Base-by-base conservation (phyloP, 2,329 filamentous ascomycete species). In the Trichoderma guizhouense region DNA sequence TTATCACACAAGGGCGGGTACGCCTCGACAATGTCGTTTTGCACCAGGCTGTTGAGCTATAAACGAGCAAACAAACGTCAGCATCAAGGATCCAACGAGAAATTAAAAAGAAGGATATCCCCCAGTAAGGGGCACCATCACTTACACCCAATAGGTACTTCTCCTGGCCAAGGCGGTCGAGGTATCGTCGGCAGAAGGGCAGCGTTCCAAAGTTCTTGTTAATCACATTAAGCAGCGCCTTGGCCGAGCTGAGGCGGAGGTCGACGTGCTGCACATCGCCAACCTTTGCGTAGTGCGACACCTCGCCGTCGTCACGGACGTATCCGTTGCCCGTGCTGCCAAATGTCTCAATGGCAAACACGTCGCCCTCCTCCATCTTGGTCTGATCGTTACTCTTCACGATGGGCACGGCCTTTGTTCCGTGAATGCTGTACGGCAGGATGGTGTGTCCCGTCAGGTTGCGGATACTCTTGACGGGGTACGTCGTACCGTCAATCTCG, bases 321-420 rank as follows among this genome's bases (percentile, higher is more conserved):
- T 93, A 92, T 75, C 94, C 95, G 80, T 93, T 95, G 74, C 95
- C 95, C 26, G 95, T 98, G 80, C 92, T 96, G 73, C 95, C 95
- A 81, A 98, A 98, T 0, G 95, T 98, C 85, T 98, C 95, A 77
- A 98, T 97, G 75, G 95, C 95, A 81, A 97, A 98, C 21, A 94
- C 91, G 79, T 98, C 95, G 55, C 94, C 94, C 83, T 98, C 95
- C 84, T 98, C 95, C 95, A 98, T 98, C 87, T 97, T 97, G 67
- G 94, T 97, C 80, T 91, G 90, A 78, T 97, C 93, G 74, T 89
- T 89, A 74, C 90, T 91, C 85, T 97, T 97, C 74, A 98, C 94
- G 78, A 98, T 97, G 0, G 95, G 95, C 66, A 98, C 93, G 75
- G 93, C 94, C 87, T 98, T 98, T 77, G 90, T 92, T 72, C 95